A percentile compares a stretch with the other conserved stretches of the same genome.
These are phyloP conservation scores for Aspergillus homomorphus DNA, from an alignment of 495 filamentous ascomycete genomes.

Conservation along the genomic window DNA sequence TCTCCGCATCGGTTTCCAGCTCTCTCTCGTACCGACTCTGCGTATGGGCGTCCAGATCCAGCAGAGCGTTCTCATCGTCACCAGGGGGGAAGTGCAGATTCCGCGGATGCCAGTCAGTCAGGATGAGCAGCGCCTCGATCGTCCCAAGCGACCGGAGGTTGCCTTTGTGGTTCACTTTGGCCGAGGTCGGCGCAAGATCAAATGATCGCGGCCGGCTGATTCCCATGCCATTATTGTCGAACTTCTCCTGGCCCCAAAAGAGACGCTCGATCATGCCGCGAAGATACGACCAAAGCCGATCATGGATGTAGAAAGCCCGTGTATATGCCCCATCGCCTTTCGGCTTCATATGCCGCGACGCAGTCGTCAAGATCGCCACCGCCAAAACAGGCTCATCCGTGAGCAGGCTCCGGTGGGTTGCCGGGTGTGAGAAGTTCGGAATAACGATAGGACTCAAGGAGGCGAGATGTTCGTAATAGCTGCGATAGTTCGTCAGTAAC, in stretches of 20 bases:
- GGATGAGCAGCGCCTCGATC: conserved; percentile 85
- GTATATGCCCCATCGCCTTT: conserved; percentile 77
- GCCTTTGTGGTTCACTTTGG: conserved; percentile 54
- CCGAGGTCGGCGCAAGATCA: conserved; percentile 61
- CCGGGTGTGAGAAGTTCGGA: conserved; percentile 72
- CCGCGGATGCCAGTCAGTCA: conserved; percentile 96
- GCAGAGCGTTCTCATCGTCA: conserved; percentile 66
- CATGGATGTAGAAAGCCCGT: conserved; percentile 86
- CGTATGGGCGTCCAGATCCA: conserved; percentile 48
- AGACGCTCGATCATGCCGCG: conserved; percentile 91
- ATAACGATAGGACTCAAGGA: conserved; percentile 89
- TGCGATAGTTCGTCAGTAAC: conserved; percentile 30
- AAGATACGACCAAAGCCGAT: conserved; percentile 92
- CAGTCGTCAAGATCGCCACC: conserved; percentile 84
- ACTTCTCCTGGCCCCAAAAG: conserved; percentile 94
- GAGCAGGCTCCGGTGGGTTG: conserved; percentile 71
- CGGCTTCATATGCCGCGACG: conserved; percentile 79
- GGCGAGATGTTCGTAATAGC: conserved; percentile 85
- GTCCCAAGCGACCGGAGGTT: conserved; percentile 86
- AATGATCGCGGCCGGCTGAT: conserved; percentile 61
- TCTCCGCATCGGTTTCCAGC: conserved; percentile 37
- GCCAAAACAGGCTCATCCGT: conserved; percentile 88
- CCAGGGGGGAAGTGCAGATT: conserved; percentile 93
- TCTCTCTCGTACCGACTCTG: conserved; percentile 35
- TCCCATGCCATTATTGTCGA: conserved; percentile 81